Base-by-base conservation (phyloP, 1,139 yeast genomes). In the Debaryomyces robertsiae region DNA sequence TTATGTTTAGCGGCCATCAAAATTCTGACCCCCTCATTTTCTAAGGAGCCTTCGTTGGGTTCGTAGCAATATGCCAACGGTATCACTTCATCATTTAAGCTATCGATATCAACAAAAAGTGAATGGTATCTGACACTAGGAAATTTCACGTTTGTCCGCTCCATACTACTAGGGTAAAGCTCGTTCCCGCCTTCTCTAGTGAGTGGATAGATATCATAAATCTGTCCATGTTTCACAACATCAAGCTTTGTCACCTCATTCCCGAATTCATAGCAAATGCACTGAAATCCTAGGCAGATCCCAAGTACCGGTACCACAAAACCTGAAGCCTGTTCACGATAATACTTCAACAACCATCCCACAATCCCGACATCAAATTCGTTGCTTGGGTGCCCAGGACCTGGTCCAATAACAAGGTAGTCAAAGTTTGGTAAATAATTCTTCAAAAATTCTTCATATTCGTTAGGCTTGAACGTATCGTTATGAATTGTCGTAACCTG, bases 241-340 rank as follows among this genome's bases (percentile, higher is more conserved):
- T 65, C 59, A 41, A 90, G 68, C 40, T 78, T 72, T 14, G 58
- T 59, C 3, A 91, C 79, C 4, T 59, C 46, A 41, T 80, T 79
- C 7, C 91, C 95, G 53, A 73, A 73, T n/a, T 77, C 77, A 32
- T 74, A 64, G 52, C 95, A 87, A 52, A 94, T 63, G 33, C 89
- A 77, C 58, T 94, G 99, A 57, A 90, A 88, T 0, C 99, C 99
- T 13, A 94, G 68, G 55, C 99, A 94, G 5, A 94, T 85, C 0
- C 99, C 99, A 38, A 94, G 65, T 0, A 90, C 75, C 0, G 98
- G 98, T 1, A 86, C 63, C 0, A 55, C 47, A 4, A 40, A 35
- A 2, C 19, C 41, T 0, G 54, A 45, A 17, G 50, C 40, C 0
- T 47, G 34, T 6, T 57, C 32, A 7, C 22, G 54, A 41, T 58